These are phyloP conservation scores for Apiospora phragmitis DNA, from an alignment of 2,329 filamentous ascomycete species.

Conservation along the genomic window DNA sequence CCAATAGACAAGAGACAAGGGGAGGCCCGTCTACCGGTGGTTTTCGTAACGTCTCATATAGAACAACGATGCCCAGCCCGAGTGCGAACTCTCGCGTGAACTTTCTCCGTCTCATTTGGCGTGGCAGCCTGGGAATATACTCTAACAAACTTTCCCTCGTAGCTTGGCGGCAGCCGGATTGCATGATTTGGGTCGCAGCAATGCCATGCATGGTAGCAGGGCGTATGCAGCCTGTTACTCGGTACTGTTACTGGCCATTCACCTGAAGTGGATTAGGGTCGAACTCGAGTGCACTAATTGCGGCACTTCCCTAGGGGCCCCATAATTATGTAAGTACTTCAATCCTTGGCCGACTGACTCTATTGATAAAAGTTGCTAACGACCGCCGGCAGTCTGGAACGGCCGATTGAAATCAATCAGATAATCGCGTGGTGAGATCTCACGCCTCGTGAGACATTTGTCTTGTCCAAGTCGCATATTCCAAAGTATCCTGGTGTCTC, in stretches of 20 bases:
- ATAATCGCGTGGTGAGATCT: not conserved
- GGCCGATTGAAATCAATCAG: not conserved
- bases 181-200: no score
- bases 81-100: not conserved
- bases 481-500: not conserved
- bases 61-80: not conserved
- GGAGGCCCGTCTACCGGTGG: not conserved
- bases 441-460: not conserved
- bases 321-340: no score
- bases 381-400: not conserved
- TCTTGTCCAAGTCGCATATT: not conserved
- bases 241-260: not conserved
- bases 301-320: not conserved
- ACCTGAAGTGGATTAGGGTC: no score
- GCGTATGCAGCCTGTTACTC: not conserved
- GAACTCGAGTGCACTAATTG: not conserved
- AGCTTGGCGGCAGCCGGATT: not conserved
- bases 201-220: not conserved
- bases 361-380: not conserved
- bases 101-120: not conserved
- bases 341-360: not conserved
- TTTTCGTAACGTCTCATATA: not conserved
- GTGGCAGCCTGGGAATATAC: not conserved
- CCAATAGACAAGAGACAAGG: no score
- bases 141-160: not conserved